phyloP scores from a whole-genome alignment of 768 basidiomycete species.

The Postia placenta region DNA sequence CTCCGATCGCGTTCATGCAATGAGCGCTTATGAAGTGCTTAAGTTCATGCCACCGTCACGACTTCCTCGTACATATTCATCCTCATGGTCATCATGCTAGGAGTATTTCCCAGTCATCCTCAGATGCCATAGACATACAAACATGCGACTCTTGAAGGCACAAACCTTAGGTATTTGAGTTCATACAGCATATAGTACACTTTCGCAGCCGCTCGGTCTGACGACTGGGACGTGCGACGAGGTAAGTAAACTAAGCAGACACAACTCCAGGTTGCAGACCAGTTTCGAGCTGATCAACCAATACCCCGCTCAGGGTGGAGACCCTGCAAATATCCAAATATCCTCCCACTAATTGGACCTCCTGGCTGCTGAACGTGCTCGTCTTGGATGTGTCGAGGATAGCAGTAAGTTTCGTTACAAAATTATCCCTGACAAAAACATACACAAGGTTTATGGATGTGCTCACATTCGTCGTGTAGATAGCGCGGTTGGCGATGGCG shows the following conservation, averaged over 20 bases:
- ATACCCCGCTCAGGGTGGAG: neutral
- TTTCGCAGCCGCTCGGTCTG: too few relatives aligned
- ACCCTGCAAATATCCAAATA: neutral
- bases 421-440: neutral
- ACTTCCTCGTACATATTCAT: too few relatives aligned
- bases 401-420: neutral
- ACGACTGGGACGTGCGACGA: too few relatives aligned
- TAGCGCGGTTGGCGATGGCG: slow-evolving; percentile 12
- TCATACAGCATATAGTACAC: too few relatives aligned
- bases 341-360: neutral
- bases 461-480: slow-evolving; percentile 20
- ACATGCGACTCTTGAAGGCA: too few relatives aligned
- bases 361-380: neutral
- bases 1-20: slow-evolving; percentile 10
- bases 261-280: neutral
- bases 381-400: slow-evolving; percentile 4
- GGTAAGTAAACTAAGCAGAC: too few relatives aligned
- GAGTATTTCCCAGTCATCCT: too few relatives aligned
- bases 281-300: neutral
- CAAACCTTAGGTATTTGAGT: too few relatives aligned
- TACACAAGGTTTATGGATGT: slow-evolving; percentile 23
- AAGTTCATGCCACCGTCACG: too few relatives aligned
- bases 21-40: too few relatives aligned
- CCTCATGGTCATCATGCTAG: too few relatives aligned
- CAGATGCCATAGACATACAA: too few relatives aligned